A percentile compares a stretch with the other conserved stretches of the same genome.
Conservation (phyloP, 305 asterid species). For the Fraxinus latifolia region DNA sequence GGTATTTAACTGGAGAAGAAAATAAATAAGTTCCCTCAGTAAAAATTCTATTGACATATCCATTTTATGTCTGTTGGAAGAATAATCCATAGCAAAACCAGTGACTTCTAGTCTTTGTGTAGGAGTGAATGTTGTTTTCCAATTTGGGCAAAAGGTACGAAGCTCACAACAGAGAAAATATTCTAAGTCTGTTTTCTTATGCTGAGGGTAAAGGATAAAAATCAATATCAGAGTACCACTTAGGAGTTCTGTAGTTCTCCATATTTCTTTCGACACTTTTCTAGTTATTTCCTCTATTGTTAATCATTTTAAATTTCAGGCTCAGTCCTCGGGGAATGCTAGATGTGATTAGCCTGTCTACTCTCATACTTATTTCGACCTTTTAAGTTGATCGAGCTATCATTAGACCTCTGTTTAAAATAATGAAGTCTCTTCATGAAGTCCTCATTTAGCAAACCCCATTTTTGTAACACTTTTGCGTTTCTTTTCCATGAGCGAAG, state of each 20-base stretch:
- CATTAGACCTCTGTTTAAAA: constrained; percentile 3
- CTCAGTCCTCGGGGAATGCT: neutral
- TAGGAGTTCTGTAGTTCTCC: neutral
- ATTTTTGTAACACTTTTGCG: neutral
- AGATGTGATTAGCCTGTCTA: neutral
- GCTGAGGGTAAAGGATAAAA: neutral
- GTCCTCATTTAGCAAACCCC: constrained; percentile 11
- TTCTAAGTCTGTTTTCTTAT: neutral
- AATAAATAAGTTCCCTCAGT: neutral
- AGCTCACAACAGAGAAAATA: neutral
- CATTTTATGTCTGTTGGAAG: neutral
- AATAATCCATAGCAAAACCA: neutral
- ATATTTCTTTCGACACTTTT: neutral
- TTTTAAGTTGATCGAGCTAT: neutral
- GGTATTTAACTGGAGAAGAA: neutral
- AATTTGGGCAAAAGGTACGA: neutral
- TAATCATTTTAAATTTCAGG: neutral
- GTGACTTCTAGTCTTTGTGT: neutral
- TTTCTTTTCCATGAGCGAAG: constrained; percentile 12
- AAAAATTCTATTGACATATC: neutral
- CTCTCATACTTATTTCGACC: neutral
- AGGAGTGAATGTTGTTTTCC: neutral
- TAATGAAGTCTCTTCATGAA: neutral
- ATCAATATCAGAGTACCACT: constrained; percentile 8
- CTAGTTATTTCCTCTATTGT: constrained; percentile 5